These are phyloP conservation scores for Irineochytrium annulatum DNA, from an alignment of 192 early-diverging fungal species.

Conservation along the genomic window DNA sequence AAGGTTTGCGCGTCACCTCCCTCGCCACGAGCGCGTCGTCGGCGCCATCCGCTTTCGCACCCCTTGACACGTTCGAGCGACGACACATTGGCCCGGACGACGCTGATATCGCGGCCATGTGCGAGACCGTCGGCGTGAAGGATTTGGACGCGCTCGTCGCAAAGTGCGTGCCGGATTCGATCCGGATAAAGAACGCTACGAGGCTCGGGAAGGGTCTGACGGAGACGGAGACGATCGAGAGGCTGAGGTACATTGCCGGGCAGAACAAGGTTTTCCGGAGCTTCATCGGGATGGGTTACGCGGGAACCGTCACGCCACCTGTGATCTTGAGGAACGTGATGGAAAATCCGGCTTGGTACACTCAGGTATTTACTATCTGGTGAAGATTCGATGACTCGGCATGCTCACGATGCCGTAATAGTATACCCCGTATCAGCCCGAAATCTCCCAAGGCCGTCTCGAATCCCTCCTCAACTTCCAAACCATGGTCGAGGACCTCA, in stretches of 20 bases:
- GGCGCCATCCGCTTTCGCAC: constrained; percentile 23
- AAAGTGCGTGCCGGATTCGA: constrained; percentile 78
- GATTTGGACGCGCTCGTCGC: constrained; percentile 77
- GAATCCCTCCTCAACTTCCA: constrained; percentile 98
- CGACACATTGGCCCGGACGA: constrained; percentile 85
- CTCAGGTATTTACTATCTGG: constrained; percentile 64
- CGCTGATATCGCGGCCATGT: constrained; percentile 76
- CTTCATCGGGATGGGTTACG: constrained; percentile 97
- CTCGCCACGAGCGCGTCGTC: not conserved
- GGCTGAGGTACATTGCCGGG: constrained; percentile 77
- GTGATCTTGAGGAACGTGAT: constrained; percentile 96
- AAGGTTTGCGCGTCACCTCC: not conserved
- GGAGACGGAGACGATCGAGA: constrained; percentile 82
- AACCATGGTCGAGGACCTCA: constrained; percentile 93
- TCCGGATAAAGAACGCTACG: constrained; percentile 69
- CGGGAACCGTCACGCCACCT: constrained; percentile 81
- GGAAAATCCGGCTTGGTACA: constrained; percentile 99
- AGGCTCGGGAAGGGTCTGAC: constrained; percentile 69
- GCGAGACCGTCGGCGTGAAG: constrained; percentile 70
- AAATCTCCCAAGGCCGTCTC: constrained; percentile 97
- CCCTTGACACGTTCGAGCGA: constrained; percentile 47
- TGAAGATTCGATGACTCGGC: not conserved
- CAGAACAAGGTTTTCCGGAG: constrained; percentile 90
- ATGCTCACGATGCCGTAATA: constrained; percentile 35
- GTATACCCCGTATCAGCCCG: constrained; percentile 99